A percentile compares a stretch with the other conserved stretches of the same genome.
Conservation (phyloP, 2,329 filamentous ascomycete species). For the Trichoderma sp. region DNA sequence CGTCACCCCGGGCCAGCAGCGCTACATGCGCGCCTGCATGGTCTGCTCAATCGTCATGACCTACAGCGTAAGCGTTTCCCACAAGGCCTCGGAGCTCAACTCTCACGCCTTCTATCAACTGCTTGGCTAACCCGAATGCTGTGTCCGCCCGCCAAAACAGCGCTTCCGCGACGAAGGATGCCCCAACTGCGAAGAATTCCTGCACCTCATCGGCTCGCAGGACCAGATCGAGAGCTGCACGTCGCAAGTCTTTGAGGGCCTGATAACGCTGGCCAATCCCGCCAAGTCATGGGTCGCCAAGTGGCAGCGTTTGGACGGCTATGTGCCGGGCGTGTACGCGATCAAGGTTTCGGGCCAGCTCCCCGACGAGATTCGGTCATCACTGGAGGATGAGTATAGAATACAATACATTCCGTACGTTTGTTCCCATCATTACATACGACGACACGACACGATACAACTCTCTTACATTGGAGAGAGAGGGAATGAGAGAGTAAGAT, state of each 20-base stretch:
- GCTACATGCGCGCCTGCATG: conserved; percentile 95
- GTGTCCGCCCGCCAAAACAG: conserved; percentile 48
- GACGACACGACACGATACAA: conserved; percentile 19
- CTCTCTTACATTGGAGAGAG: neutral
- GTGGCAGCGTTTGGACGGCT: conserved; percentile 89
- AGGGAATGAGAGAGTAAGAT: neutral
- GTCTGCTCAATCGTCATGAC: conserved; percentile 95
- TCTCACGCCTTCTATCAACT: neutral
- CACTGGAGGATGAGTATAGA: conserved; percentile 65
- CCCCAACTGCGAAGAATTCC: conserved; percentile 94
- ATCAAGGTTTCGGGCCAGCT: conserved; percentile 88
- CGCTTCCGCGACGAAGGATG: conserved; percentile 87
- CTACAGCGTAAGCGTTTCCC: conserved; percentile 60
- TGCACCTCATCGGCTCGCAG: conserved; percentile 76
- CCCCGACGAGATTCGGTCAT: conserved; percentile 65
- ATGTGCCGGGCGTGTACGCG: conserved; percentile 88
- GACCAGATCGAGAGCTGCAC: conserved; percentile 92
- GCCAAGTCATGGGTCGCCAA: conserved; percentile 89
- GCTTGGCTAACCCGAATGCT: conserved; percentile 6
- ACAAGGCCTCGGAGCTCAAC: neutral
- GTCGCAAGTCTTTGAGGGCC: conserved; percentile 91
- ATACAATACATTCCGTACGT: conserved; percentile 68
- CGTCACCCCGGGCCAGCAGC: conserved; percentile 68
- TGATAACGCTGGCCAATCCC: conserved; percentile 86
- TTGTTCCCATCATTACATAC: conserved; percentile 28